These are phyloP conservation scores for Beta lomatogona DNA, from an alignment of 179 eudicot genomes.

Conservation along the genomic window DNA sequence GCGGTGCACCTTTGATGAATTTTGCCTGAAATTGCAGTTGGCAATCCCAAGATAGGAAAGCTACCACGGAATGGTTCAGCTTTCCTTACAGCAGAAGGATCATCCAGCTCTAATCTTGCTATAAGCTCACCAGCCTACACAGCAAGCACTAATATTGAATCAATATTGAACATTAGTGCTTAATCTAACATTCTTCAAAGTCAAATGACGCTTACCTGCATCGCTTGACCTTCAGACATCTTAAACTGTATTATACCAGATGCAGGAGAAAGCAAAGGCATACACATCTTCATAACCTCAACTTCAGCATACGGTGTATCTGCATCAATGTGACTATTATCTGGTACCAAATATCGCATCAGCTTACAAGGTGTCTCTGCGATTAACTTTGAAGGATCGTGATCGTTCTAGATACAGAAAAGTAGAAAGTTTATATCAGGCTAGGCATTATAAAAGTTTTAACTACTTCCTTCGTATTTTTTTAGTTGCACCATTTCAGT, in stretches of 20 bases:
- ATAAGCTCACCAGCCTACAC: slow-evolving; percentile 95
- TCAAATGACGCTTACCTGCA: slow-evolving; percentile 66
- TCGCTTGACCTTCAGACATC: slow-evolving; percentile 98
- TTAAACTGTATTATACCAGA: slow-evolving; percentile 78
- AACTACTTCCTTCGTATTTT: background rate
- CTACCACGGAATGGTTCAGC: slow-evolving; percentile 93
- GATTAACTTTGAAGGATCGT: slow-evolving; percentile 95
- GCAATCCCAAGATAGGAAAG: slow-evolving; percentile 82
- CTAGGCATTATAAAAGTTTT: slow-evolving; percentile 14
- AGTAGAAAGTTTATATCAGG: slow-evolving; percentile 10
- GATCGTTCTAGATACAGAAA: slow-evolving; percentile 71
- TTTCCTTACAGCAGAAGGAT: slow-evolving; percentile 99
- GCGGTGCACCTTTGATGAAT: slow-evolving; percentile 98
- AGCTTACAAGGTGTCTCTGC: slow-evolving; percentile 99
- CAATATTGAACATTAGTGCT: background rate
- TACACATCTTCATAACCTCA: slow-evolving; percentile 99
- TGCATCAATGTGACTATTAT: slow-evolving; percentile 95
- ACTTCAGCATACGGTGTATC: slow-evolving; percentile 98
- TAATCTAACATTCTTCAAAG: background rate
- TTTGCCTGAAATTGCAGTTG: slow-evolving; percentile 97
- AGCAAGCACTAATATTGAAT: slow-evolving; percentile 9
- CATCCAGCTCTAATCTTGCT: slow-evolving; percentile 93
- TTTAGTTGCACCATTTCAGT: too few species aligned
- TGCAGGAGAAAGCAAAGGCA: slow-evolving; percentile 99
- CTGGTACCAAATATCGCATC: slow-evolving; percentile 73